Evolutionary conservation across 805 yeast species (phyloP).

Genomic region (Candida ipomoeae): DNA sequence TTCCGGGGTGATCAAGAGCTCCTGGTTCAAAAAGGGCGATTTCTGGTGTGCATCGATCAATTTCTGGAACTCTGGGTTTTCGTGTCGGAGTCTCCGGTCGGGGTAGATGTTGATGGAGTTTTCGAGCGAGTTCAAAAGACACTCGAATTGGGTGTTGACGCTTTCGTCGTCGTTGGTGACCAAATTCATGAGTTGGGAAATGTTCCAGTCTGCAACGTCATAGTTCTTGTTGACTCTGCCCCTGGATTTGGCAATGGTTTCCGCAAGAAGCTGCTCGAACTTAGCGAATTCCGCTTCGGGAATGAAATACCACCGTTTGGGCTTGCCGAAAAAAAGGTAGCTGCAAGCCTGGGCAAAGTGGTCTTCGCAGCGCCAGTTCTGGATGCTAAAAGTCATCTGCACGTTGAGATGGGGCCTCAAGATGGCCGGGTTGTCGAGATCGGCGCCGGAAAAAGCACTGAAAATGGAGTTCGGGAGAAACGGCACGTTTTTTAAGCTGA

Average conservation of each 20-base stretch:
- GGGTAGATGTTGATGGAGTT: constrained; percentile 26
- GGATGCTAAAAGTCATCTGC: constrained; percentile 51
- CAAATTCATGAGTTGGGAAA: constrained; percentile 16
- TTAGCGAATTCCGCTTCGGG: constrained; percentile 50
- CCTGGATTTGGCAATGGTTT: constrained; percentile 13
- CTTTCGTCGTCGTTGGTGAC: constrained; percentile 16
- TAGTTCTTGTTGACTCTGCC: constrained; percentile 18
- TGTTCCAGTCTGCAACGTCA: constrained; percentile 18
- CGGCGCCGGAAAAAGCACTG: constrained; percentile 37
- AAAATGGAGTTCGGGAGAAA: constrained; percentile 46
- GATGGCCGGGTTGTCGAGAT: constrained; percentile 42
- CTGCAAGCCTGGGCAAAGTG: constrained; percentile 52
- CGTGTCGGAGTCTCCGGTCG: constrained; percentile 26
- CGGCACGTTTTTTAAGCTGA: constrained; percentile 59
- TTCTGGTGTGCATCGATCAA: constrained; percentile 11
- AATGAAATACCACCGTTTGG: constrained; percentile 59
- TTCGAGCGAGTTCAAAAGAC: constrained; percentile 29
- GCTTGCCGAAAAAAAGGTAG: constrained; percentile 53
- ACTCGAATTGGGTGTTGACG: constrained; percentile 21
- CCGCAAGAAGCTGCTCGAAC: constrained; percentile 43
- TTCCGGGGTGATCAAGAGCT: constrained; percentile 48
- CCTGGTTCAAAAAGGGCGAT: constrained; percentile 31
- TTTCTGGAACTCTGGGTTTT: constrained; percentile 20
- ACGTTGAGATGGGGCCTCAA: constrained; percentile 44
- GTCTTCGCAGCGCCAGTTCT: constrained; percentile 59